Conservation (phyloP, 495 filamentous ascomycete species). For the Saxispiralis lemnorum region DNA sequence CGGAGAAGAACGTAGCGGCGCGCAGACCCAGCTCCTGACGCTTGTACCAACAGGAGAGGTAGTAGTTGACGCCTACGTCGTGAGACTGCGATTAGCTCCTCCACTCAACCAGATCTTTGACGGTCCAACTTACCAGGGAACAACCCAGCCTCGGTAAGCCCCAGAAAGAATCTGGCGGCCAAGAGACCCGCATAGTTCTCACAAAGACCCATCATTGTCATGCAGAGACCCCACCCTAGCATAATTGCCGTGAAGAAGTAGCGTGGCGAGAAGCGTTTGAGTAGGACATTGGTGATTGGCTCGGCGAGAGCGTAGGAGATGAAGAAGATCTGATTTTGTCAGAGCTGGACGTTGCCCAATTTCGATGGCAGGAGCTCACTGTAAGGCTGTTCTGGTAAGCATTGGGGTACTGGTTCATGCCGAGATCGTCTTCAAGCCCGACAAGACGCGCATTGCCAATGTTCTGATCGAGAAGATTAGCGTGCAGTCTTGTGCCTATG, state of each 20-base stretch:
- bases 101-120: not conserved
- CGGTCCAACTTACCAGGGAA: not conserved
- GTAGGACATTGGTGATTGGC: constrained; percentile 70
- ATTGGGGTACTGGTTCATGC: constrained; percentile 20
- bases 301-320: constrained; percentile 78
- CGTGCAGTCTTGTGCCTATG: constrained; percentile 8
- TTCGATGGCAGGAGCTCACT: no score
- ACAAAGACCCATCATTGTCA: constrained; percentile 71
- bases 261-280: constrained; percentile 41
- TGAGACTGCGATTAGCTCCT: not conserved
- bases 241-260: constrained; percentile 37
- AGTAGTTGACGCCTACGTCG: constrained; percentile 79
- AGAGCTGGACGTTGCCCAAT: no score
- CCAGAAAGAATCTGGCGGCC: constrained; percentile 73
- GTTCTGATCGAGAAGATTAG: constrained; percentile 36
- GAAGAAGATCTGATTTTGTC: constrained; percentile 35
- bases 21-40: constrained; percentile 61
- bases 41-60: constrained; percentile 76
- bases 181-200: constrained; percentile 62
- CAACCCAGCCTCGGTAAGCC: constrained; percentile 58
- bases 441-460: constrained; percentile 41
- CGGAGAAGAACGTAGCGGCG: constrained; percentile 79
- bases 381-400: constrained; percentile 8
- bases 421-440: constrained; percentile 29
- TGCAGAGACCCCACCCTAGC: constrained; percentile 52